Evolutionary conservation across 345 rosid genomes (phyloP), one percentile per base, ranked within the genome.

Genomic region (Cardamine chenopodiifolia): DNA sequence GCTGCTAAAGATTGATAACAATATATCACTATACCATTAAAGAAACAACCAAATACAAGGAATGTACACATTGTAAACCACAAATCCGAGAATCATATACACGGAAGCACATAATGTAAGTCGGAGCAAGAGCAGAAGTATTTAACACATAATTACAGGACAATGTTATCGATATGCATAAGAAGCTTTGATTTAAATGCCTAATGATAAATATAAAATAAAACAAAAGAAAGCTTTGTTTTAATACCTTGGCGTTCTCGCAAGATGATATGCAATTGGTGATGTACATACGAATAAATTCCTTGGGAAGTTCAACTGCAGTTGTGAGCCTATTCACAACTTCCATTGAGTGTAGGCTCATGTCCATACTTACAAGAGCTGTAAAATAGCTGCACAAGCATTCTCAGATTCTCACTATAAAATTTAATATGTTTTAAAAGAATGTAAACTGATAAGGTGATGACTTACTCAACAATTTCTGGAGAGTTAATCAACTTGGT

Each of bases 281-380:
- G 86, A 92, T 92, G 83, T 95, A 95, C 84, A 84, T 74, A 74
- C 92, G 89, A 13, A 95, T 85, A 72, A 92, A 95, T 69, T 92
- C 98, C 77, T 90, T 92, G 29, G 98, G 98, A 78, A 95, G 89
- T 71, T 89, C 91, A 73, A 95, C 99, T 23, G 91, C 88, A 63
- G 96, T 90, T 32, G 99, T 92, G 53, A 95, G 99, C 82, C 97
- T 79, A 89, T 95, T 95, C 78, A 95, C 98, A 71, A 95, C 99
- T 85, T 95, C 99, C 99, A 92, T 90, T 10, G 98, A 95, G 79
- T 89, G 97, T 44, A 92, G 87, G 80, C 99, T 95, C 97, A 90
- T 92, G 29, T 95, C 99, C 99, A 95, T 95, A 79, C 78, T 83
- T 79, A 88, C 98, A 60, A 95, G 97, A 69, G 88, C 96, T 23